Base-by-base conservation (phyloP, 2,329 filamentous ascomycete genomes). In the Cladosporium phlei region DNA sequence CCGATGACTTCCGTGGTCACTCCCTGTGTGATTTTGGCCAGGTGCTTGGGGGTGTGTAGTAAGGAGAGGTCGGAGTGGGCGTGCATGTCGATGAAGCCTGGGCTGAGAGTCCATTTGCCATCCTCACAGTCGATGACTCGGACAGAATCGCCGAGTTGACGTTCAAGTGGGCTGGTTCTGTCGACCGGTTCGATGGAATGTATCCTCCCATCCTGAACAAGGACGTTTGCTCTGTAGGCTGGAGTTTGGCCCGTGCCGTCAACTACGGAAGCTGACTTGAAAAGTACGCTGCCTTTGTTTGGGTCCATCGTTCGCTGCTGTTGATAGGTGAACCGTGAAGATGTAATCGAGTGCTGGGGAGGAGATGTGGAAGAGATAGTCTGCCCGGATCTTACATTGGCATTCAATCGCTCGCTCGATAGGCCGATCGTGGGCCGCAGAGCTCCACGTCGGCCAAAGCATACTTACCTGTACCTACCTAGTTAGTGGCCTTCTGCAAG, bases 11-110 rank as follows among this genome's bases (percentile, higher is more conserved):
- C 58, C 2, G 54, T 56, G 1, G 57, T 61, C 1, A 58, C 55
- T 16, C 58, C 58, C 42, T 61, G 58, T 0, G 57, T 59, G 24
- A 61, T 58, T 30, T 61, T 61, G 10, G 58, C 58, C 22, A 51
- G 32, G 25, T 61, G 58, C 4, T 50, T 39, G 3, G 56, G 57
- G 3, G 56, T 61, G 34, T 59, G 56, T 2, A 61, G 54, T 4
- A 61, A 47, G 4, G 56, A 58, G 9, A 61, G 51, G 38, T 61
- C 58, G 11, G 55, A 58, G 29, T 61, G 58, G n/a, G 58, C 58
- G 35, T 61, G 58, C 58, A 61, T 61, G 40, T 61, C 58, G 27
- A 61, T 61, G 44, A 61, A 61, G 16, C 57, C 58, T 9, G 58
- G 58, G 33, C 45, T 53, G n/a, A 61, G 49, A n/a, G 44, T 48